Evolutionary conservation across 2,329 filamentous ascomycete species (phyloP).

Genomic region (Kalmusia sp.): DNA sequence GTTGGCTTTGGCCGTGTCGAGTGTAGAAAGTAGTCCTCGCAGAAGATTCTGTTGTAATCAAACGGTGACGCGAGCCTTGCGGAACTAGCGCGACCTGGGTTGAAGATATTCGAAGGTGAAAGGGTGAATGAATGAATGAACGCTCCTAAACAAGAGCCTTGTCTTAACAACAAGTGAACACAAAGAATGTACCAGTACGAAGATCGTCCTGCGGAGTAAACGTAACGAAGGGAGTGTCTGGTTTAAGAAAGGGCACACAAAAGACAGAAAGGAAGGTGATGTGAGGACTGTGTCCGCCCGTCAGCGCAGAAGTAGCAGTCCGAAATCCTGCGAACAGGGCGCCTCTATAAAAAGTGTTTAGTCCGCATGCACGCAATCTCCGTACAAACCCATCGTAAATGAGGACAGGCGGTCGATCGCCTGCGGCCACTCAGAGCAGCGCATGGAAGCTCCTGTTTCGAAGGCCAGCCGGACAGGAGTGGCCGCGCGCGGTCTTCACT

Average conservation of each 20-base stretch:
- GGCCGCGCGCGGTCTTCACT: slow-evolving; percentile 32
- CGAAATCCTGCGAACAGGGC: slow-evolving; percentile 16
- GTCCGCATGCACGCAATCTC: slow-evolving; percentile 34
- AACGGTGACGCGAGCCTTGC: slow-evolving; percentile 14
- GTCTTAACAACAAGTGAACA: slow-evolving; percentile 27
- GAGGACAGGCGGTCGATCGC: slow-evolving; percentile 21
- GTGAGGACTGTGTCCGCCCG: slow-evolving; percentile 26
- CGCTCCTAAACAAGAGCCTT: slow-evolving; percentile 31
- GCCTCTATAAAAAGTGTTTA: slow-evolving; percentile 30
- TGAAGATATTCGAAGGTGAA: slow-evolving; percentile 14
- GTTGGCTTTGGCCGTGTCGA: slow-evolving; percentile 1
- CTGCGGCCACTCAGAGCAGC: slow-evolving; percentile 27
- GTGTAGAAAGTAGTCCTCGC: slow-evolving; percentile 35
- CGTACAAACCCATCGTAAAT: slow-evolving; percentile 14
- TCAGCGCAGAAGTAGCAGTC: slow-evolving; percentile 17
- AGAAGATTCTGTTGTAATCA: slow-evolving; percentile 28
- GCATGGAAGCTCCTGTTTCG: slow-evolving; percentile 32
- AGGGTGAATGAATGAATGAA: slow-evolving; percentile 35
- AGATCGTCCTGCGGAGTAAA: slow-evolving; percentile 39
- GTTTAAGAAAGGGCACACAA: slow-evolving; percentile 25
- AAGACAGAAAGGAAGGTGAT: slow-evolving; percentile 32
- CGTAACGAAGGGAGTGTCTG: slow-evolving; percentile 32
- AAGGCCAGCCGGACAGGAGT: slow-evolving; percentile 26
- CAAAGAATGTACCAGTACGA: slow-evolving; percentile 25
- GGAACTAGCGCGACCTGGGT: background rate